A percentile compares a stretch with the other conserved stretches of the same genome.
Conservation (phyloP, 140 eudicot species). For the Senecio squalidus region DNA sequence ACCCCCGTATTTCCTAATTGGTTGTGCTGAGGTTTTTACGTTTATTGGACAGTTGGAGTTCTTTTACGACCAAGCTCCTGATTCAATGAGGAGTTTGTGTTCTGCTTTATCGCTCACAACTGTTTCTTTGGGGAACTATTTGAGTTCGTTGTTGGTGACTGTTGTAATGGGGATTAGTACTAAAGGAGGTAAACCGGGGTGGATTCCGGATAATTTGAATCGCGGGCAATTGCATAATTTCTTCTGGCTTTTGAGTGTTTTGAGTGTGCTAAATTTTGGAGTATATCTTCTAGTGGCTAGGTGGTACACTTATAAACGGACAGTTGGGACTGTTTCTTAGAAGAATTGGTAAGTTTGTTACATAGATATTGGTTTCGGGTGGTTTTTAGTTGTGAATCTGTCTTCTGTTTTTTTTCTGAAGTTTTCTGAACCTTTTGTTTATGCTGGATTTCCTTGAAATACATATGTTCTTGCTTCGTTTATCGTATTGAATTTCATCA, state of each 20-base stretch:
- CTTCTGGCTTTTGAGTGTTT: constrained; percentile 1
- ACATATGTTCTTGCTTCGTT: no score
- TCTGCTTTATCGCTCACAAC: constrained; percentile 10
- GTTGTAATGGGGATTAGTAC: not conserved
- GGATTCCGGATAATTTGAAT: constrained; percentile 6
- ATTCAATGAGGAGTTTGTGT: constrained; percentile 15
- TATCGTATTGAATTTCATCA: no score
- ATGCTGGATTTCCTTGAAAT: no score
- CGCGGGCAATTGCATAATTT: not conserved
- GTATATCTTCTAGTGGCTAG: not conserved
- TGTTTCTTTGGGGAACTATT: constrained; percentile 1
- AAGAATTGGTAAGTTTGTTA: not conserved
- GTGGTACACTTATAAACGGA: constrained; percentile 8
- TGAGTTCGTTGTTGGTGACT: constrained; percentile 9
- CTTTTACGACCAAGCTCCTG: constrained; percentile 14
- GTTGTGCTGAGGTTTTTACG: constrained; percentile 9
- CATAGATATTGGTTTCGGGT: not conserved
- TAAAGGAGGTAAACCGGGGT: constrained; percentile 6
- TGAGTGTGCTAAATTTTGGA: not conserved
- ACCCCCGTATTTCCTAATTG: constrained; percentile 10
- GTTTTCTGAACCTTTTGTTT: not conserved
- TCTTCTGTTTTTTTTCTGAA: not conserved
- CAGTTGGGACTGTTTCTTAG: constrained; percentile 2
- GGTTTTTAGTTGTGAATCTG: not conserved
- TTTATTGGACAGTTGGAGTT: constrained; percentile 1